Evolutionary conservation across 768 basidiomycete species (phyloP).

Genomic region (Boletus sp.): DNA sequence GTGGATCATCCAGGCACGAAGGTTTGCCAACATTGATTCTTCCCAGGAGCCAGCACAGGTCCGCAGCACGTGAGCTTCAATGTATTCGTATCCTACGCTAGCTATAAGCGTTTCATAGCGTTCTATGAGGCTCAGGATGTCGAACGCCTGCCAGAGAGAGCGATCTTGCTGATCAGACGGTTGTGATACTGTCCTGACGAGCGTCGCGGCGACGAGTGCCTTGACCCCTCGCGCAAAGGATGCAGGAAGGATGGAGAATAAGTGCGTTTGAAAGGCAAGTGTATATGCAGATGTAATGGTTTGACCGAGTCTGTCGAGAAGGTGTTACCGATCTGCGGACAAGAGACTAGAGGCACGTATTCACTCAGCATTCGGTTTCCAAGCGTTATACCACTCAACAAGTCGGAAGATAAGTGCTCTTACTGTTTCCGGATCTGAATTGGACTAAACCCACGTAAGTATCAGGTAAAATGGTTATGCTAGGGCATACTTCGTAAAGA

Average conservation of each 20-base stretch:
- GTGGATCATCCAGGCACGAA: constrained; percentile 76
- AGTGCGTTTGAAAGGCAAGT: constrained; percentile 67
- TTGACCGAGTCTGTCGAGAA: constrained; percentile 51
- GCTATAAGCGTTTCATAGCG: constrained; percentile 83
- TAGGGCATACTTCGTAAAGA: constrained; percentile 56
- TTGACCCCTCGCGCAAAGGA: constrained; percentile 70
- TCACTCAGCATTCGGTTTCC: constrained; percentile 68
- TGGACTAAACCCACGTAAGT: constrained; percentile 35
- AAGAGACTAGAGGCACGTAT: constrained; percentile 20
- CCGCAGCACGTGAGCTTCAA: constrained; percentile 68
- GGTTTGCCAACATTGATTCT: constrained; percentile 54
- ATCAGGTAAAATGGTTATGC: neutral
- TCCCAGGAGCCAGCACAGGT: constrained; percentile 72
- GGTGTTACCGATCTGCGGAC: neutral
- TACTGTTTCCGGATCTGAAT: constrained; percentile 48
- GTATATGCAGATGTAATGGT: constrained; percentile 62
- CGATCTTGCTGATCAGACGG: constrained; percentile 32
- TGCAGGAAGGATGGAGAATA: constrained; percentile 70
- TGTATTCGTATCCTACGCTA: constrained; percentile 81
- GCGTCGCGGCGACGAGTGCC: constrained; percentile 57
- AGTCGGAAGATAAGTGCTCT: constrained; percentile 56
- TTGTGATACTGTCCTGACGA: constrained; percentile 31
- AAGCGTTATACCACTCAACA: constrained; percentile 72
- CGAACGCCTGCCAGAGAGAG: constrained; percentile 59
- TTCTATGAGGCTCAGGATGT: constrained; percentile 71